A percentile compares a stretch with the other conserved stretches of the same genome.
Evolutionary conservation across 2,329 filamentous ascomycete genomes (phyloP).

Genomic region (Talaromyces sp.): DNA sequence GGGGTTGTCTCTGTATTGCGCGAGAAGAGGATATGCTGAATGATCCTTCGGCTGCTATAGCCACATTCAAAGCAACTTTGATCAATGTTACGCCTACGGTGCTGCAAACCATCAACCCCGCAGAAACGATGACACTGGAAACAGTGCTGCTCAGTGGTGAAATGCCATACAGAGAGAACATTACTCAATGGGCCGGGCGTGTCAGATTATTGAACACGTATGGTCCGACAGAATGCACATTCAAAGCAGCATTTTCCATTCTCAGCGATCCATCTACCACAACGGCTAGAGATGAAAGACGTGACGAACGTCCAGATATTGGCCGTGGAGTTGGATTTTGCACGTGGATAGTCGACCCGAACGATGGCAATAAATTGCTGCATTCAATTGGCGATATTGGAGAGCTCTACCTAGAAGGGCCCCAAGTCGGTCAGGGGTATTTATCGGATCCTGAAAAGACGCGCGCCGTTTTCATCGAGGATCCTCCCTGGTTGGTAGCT

Average conservation of each 20-base stretch:
- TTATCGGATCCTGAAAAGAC: conserved; percentile 73
- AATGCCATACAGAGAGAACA: conserved; percentile 10
- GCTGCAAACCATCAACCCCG: neutral
- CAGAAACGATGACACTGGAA: neutral
- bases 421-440: conserved; percentile 80
- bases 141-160: conserved; percentile 8
- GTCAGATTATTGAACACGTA: conserved; percentile 7
- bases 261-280: neutral
- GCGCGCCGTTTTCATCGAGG: conserved; percentile 63
- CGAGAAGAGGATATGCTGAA: conserved; percentile 11
- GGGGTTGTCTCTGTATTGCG: conserved; percentile 10
- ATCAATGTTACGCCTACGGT: conserved; percentile 11
- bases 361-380: conserved; percentile 48
- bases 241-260: conserved; percentile 6
- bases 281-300: neutral
- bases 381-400: conserved; percentile 73
- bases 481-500: conserved; percentile 59
- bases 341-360: conserved; percentile 7
- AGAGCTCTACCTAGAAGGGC: conserved; percentile 78
- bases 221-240: conserved; percentile 7
- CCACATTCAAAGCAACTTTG: neutral
- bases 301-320: conserved; percentile 2
- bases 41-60: neutral
- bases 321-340: conserved; percentile 7
- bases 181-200: neutral